phyloP scores from a whole-genome alignment of 164 flowering plant genomes.

The Vitis riparia region DNA sequence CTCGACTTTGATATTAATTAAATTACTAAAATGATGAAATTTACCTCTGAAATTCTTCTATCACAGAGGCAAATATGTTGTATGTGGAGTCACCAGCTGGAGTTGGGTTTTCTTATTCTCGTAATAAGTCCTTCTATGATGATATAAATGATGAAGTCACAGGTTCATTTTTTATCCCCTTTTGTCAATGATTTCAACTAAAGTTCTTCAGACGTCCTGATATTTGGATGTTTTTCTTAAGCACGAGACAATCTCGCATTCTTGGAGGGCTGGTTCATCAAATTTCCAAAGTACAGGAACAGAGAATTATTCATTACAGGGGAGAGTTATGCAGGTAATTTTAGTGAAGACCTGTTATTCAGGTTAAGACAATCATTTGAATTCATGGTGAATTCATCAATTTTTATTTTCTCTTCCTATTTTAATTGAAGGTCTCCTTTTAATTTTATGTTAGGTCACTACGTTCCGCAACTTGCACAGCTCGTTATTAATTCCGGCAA shows the following conservation, averaged over 20 bases:
- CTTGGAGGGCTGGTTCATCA: slow-evolving; percentile 35
- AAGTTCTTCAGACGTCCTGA: not conserved
- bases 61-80: slow-evolving; percentile 41
- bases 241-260: slow-evolving; percentile 38
- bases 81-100: slow-evolving; percentile 48
- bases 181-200: not conserved
- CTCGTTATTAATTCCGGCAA: slow-evolving; percentile 55
- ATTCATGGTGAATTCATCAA: no score
- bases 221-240: not conserved
- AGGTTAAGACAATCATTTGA: not conserved
- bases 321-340: slow-evolving; percentile 50
- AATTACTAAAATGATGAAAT: no score
- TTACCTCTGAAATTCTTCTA: no score
- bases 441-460: slow-evolving; percentile 52
- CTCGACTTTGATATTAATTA: no score
- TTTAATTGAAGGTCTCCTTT: no score
- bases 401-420: not conserved
- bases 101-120: slow-evolving; percentile 48
- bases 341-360: no score
- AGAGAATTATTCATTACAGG: slow-evolving; percentile 44
- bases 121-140: slow-evolving; percentile 24
- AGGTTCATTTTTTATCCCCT: slow-evolving; percentile 23
- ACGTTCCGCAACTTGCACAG: slow-evolving; percentile 69
- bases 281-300: slow-evolving; percentile 39
- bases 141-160: slow-evolving; percentile 33